Percentiles rank a stretch among this genome's conserved stretches.
Conservation (phyloP, 1,284 basidiomycete species). For the Leccinum solheimii region DNA sequence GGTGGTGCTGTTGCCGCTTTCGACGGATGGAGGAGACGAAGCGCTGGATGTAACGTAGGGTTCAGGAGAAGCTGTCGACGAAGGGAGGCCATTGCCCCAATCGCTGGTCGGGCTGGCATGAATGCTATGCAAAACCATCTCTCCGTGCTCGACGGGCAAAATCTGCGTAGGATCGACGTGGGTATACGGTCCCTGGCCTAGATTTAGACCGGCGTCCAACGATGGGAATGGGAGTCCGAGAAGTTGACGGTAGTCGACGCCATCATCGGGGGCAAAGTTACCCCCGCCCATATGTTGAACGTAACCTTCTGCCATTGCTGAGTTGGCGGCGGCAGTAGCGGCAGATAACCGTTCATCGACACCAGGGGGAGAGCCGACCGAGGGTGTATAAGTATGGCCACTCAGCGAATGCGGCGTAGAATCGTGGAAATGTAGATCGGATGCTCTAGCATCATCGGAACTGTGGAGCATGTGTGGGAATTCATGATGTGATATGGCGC, state of each 20-base stretch:
- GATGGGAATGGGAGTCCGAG: slow-evolving; percentile 63
- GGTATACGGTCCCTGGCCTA: slow-evolving; percentile 62
- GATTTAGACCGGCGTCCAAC: slow-evolving; percentile 42
- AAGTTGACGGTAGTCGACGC: slow-evolving; percentile 61
- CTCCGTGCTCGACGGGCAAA: slow-evolving; percentile 52
- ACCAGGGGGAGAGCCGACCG: slow-evolving; percentile 38
- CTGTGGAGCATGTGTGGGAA: slow-evolving; percentile 37
- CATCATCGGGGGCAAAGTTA: slow-evolving; percentile 53
- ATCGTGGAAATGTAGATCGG: slow-evolving; percentile 38
- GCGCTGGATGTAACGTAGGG: slow-evolving; percentile 65
- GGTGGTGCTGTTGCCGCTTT: slow-evolving; percentile 41
- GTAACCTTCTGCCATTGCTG: slow-evolving; percentile 67
- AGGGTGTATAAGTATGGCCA: slow-evolving; percentile 41
- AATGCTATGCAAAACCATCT: slow-evolving; percentile 49
- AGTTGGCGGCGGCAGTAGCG: slow-evolving; percentile 61
- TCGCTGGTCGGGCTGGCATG: slow-evolving; percentile 81
- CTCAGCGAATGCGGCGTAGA: slow-evolving; percentile 37
- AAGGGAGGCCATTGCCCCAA: slow-evolving; percentile 69
- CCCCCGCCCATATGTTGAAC: slow-evolving; percentile 55
- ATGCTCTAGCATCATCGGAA: slow-evolving; percentile 28
- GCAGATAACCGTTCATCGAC: slow-evolving; percentile 56
- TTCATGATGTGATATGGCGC: slow-evolving; percentile 33
- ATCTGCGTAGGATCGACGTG: slow-evolving; percentile 89
- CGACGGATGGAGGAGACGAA: slow-evolving; percentile 67
- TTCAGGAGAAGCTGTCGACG: slow-evolving; percentile 75